These are phyloP conservation scores for Capsella bursapastoris DNA, from an alignment of 345 rosid species.

Conservation along the genomic window DNA sequence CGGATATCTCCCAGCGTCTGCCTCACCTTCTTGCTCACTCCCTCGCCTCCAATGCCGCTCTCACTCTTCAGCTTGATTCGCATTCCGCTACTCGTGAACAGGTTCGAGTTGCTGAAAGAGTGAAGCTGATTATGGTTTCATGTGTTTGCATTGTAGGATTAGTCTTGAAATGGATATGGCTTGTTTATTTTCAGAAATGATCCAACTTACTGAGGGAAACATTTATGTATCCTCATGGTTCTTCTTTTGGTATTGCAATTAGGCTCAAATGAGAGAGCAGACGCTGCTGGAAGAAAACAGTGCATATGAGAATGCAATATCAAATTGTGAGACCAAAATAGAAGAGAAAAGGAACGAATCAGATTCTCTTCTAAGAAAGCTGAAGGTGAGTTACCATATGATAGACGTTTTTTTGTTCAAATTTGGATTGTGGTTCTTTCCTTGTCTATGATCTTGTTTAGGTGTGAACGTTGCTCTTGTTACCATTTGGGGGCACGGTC, in stretches of 20 bases:
- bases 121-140: background rate
- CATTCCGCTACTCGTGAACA: conserved; percentile 95
- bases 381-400: conserved; percentile 56
- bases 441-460: conserved; percentile 20
- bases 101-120: conserved; percentile 42
- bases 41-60: conserved; percentile 87
- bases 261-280: conserved; percentile 83
- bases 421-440: background rate
- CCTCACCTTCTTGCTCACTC: conserved; percentile 95
- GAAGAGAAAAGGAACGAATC: conserved; percentile 76
- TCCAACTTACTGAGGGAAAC: background rate
- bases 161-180: background rate
- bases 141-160: conserved; percentile 1
- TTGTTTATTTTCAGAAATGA: conserved; percentile 4
- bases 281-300: conserved; percentile 73
- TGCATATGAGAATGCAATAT: conserved; percentile 77
- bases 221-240: background rate
- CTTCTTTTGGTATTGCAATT: conserved; percentile 31
- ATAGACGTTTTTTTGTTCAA: background rate
- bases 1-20: conserved; percentile 85
- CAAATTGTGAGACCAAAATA: conserved; percentile 69
- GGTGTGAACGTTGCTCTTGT: conserved; percentile 21
- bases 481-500: background rate
- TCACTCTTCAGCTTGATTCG: conserved; percentile 88
- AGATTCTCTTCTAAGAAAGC: conserved; percentile 30